phyloP scores from a whole-genome alignment of 1,284 basidiomycete genomes.

The Papiliotrema nemorosa region DNA sequence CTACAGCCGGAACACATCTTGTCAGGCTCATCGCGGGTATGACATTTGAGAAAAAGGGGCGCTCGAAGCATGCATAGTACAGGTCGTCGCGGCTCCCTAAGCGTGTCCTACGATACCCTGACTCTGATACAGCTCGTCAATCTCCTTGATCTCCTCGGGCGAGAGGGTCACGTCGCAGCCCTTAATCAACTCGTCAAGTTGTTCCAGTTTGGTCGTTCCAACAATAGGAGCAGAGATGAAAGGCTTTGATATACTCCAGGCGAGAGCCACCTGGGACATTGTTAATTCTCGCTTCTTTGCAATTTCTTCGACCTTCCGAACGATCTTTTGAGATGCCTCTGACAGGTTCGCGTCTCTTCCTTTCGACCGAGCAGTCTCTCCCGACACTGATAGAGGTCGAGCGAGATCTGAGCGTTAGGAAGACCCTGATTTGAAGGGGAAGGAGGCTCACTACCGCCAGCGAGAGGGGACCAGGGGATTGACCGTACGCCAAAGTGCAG shows the following conservation, averaged over 20 bases:
- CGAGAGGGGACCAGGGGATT: conserved; percentile 26
- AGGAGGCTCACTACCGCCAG: conserved; percentile 20
- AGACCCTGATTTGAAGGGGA: too few species aligned
- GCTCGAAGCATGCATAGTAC: too few species aligned
- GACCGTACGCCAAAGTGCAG: conserved; percentile 38
- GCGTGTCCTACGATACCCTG: neutral
- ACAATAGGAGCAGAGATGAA: conserved; percentile 40
- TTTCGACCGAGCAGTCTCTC: conserved; percentile 9
- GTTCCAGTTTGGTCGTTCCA: conserved; percentile 24
- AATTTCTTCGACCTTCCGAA: conserved; percentile 56
- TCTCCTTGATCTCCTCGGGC: conserved; percentile 23
- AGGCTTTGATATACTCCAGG: conserved; percentile 24
- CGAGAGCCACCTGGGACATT: conserved; percentile 56
- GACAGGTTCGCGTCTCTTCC: conserved; percentile 12
- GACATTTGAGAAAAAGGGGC: too few species aligned
- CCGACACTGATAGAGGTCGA: conserved; percentile 20
- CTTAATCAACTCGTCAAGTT: conserved; percentile 33
- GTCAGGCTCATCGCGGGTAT: too few species aligned
- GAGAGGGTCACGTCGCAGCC: conserved; percentile 23
- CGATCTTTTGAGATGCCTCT: conserved; percentile 54
- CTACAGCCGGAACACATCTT: too few species aligned
- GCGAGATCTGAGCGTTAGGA: conserved; percentile 25
- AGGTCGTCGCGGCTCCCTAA: too few species aligned
- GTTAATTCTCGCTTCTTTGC: conserved; percentile 54
- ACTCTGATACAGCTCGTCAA: conserved; percentile 12